phyloP scores from a whole-genome alignment of 1,284 basidiomycete species.

The Microbotryomycetes sp. region DNA sequence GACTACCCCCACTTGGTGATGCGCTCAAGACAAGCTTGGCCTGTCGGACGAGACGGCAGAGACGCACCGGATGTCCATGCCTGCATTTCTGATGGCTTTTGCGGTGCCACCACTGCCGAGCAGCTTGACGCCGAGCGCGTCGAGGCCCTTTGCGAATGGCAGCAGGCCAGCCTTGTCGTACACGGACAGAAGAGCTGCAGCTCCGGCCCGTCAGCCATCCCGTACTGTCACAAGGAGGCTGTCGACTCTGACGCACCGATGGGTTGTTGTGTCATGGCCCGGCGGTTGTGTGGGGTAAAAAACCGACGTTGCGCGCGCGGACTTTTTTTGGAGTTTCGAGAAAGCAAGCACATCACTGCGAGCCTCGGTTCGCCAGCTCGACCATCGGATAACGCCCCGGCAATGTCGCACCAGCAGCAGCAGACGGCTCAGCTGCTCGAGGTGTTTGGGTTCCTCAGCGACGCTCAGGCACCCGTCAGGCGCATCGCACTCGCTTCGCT shows the following conservation, averaged over 20 bases:
- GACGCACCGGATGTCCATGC: slow-evolving; percentile 82
- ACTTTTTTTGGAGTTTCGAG: too few species aligned
- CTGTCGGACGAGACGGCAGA: too few species aligned
- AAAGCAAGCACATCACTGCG: background rate
- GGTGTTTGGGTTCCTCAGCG: slow-evolving; percentile 24
- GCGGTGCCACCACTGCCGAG: slow-evolving; percentile 96
- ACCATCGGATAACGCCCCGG: background rate
- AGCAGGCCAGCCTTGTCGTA: slow-evolving; percentile 93
- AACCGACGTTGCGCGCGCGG: background rate
- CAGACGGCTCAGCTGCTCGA: slow-evolving; percentile 22
- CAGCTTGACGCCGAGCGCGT: slow-evolving; percentile 72
- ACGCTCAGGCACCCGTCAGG: slow-evolving; percentile 22
- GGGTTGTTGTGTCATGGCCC: background rate
- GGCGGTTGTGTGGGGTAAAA: background rate
- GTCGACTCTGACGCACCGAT: background rate
- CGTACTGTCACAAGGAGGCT: background rate
- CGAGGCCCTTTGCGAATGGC: slow-evolving; percentile 78
- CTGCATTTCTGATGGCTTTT: slow-evolving; percentile 91
- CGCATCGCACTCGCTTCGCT: slow-evolving; percentile 28
- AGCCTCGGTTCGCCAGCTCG: background rate
- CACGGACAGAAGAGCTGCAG: slow-evolving; percentile 75
- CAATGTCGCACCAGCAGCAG: background rate
- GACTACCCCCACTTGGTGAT: too few species aligned
- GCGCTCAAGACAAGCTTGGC: too few species aligned
- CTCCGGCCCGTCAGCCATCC: too few species aligned